Evolutionary conservation across 1,284 basidiomycete species (phyloP), one percentile per base, ranked within the genome.

Genomic region (Mycosarcoma maydis): DNA sequence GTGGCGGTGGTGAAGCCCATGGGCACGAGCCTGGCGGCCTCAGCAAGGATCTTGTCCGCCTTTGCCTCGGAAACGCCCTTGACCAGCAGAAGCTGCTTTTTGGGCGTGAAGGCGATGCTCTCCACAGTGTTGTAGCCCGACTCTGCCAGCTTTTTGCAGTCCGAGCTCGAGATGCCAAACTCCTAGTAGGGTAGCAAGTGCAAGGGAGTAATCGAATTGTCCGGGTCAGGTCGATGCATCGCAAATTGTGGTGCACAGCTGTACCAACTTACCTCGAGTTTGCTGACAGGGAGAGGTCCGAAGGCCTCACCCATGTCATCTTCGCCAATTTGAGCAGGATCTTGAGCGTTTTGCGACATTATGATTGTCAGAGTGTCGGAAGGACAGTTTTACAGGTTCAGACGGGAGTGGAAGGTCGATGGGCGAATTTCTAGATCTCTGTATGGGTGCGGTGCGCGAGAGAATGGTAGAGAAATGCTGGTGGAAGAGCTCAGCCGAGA

Each of bases 51-150:
- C 85, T 95, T 98, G 83, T 99, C 96, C 3, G 95, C 96, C 82
- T 98, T 99, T 74, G 90, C 88, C 78, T 98, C 96, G 27, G 93
- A 96, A 65, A 99, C 97, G 17, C 96, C 96, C 84, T 98, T 98
- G 81, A 98, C 94, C 5, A 88, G 87, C 61, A 92, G 87, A 30
- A 98, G 85, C 40, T 86, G 86, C 85, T 98, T 98, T 87, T 97
- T 98, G 8, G 96, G 93, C 1, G 95, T 98, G 82, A 95, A 98
- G 16, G 94, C 95, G 46, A 99, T 91, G 14, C 92, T 88, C 83
- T 99, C 95, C 64, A 98, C 88, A 1, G 96, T 98, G 82, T 97
- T 88, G 62, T 91, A 88, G 7, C 96, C 96, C 16, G 91, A 91
- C 57, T 96, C 93, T n/a, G 88, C 84, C 27, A 98, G 89, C 83